These are phyloP conservation scores for Trichoderma simmonsii DNA, from an alignment of 2,329 filamentous ascomycete genomes.

Conservation along the genomic window DNA sequence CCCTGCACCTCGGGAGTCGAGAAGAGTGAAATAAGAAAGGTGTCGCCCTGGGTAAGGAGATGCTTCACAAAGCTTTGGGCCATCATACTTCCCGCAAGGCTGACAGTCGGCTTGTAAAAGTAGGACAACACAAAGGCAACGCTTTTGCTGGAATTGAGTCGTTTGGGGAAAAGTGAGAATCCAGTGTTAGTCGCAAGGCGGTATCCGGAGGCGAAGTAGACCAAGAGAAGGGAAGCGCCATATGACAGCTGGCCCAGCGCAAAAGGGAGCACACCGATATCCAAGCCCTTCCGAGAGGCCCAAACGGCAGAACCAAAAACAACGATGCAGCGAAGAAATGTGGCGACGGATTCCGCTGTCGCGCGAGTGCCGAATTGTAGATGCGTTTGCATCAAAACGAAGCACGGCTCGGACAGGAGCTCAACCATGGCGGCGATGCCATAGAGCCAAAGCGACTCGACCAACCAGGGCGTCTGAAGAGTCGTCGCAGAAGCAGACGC, in stretches of 20 bases:
- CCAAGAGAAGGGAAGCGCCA: conserved; percentile 61
- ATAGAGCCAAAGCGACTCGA: conserved; percentile 51
- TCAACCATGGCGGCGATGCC: conserved; percentile 63
- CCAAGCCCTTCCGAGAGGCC: conserved; percentile 46
- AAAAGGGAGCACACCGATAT: conserved; percentile 80
- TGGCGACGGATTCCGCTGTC: conserved; percentile 77
- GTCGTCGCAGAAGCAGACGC: conserved; percentile 46
- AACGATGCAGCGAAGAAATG: conserved; percentile 69
- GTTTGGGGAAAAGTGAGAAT: conserved; percentile 65
- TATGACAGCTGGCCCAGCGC: conserved; percentile 83
- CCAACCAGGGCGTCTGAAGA: conserved; percentile 62
- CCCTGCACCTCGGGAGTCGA: conserved; percentile 80
- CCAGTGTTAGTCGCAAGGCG: conserved; percentile 52
- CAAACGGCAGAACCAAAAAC: conserved; percentile 71
- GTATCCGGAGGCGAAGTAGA: conserved; percentile 66
- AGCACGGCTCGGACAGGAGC: conserved; percentile 81
- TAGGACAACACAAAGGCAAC: conserved; percentile 51
- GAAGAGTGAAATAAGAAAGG: conserved; percentile 76
- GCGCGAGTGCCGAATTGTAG: conserved; percentile 79
- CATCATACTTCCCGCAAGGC: conserved; percentile 77
- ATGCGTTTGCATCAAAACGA: conserved; percentile 80
- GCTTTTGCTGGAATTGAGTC: neutral
- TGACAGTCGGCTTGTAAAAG: conserved; percentile 69
- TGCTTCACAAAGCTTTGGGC: conserved; percentile 89
- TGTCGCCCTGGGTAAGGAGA: conserved; percentile 89